Percentiles rank a stretch among this genome's conserved stretches.
Conservation (phyloP, 352 stramenopile species). For the Phytophthora parvispora region DNA sequence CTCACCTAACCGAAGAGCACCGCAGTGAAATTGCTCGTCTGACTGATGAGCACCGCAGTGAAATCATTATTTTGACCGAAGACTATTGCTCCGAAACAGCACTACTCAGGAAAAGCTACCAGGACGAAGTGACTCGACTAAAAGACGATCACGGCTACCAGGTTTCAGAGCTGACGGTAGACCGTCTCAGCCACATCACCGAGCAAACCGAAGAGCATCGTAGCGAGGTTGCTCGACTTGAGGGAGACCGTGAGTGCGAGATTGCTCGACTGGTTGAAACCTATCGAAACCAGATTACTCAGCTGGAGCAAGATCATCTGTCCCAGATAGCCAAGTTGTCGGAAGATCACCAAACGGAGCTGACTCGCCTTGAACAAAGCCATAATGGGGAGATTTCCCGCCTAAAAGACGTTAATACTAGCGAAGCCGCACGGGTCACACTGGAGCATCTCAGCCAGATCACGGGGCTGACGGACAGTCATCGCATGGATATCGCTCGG, state of each 20-base stretch:
- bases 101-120: neutral
- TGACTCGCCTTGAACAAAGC: neutral
- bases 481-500: neutral
- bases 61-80: neutral
- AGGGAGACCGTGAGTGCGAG: neutral
- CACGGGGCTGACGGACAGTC: neutral
- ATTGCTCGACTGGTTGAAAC: neutral
- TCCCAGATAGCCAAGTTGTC: neutral
- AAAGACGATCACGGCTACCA: neutral
- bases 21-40: neutral
- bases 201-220: constrained; percentile 3
- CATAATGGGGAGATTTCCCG: neutral
- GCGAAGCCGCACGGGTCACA: neutral
- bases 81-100: neutral
- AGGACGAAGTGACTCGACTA: neutral
- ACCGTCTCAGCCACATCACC: neutral
- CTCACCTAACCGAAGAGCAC: neutral
- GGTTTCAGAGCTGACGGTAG: neutral
- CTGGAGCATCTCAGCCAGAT: neutral
- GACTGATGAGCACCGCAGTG: neutral
- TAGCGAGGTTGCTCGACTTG: neutral
- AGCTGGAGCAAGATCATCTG: constrained; percentile 1
- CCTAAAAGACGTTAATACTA: neutral
- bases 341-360: neutral
- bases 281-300: neutral